Base-by-base conservation (phyloP, 1,284 basidiomycete genomes). In the Fomes fomentarius region DNA sequence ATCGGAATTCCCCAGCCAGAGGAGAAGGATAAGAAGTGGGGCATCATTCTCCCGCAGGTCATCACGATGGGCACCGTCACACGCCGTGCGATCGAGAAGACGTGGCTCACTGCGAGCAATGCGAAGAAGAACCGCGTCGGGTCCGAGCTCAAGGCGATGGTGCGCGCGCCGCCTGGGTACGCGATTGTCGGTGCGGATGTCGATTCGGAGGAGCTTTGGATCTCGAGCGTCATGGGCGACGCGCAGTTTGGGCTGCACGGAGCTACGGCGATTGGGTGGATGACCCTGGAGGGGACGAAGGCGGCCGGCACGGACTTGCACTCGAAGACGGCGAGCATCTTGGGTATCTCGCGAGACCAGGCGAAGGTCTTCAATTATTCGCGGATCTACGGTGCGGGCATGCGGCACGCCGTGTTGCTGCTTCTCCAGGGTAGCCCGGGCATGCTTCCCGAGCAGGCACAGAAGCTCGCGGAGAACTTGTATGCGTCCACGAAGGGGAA, bases 361-460 rank as follows among this genome's bases (percentile, higher is more conserved):
- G 97, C 97, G 43, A 99, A 99, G 70, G 94, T 99, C 21, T 99
- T 99, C 83, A 99, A 99, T 70, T 99, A 99, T 69, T 98, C 96
- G 38, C 87, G 97, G 46, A 98, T 99, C 65, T 99, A 99, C 66
- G 96, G 96, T 15, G 96, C 97, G 0, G 97, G 97, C 15, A 93
- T 96, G 83, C 88, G 89, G 53, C 96, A 99, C 64, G 96, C 96
- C 1, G 81, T 95, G 4, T 83, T 96, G 35, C 81, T 99, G 2
- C 78, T 99, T 1, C 78, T 96, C 50, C 96, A 99, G 71, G 85
- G 90, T 6, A 96, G 91, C 63, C 81, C 94, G 1, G 81, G 77
- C 6, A 91, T 98, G 82, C 76, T 86, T 11, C 84, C 84, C 5
- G 89, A 92, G 46, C 76, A 89, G 60, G 96, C 96, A 1, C 87